Conservation (phyloP, 805 yeast species). For the Candida loeiensis region DNA sequence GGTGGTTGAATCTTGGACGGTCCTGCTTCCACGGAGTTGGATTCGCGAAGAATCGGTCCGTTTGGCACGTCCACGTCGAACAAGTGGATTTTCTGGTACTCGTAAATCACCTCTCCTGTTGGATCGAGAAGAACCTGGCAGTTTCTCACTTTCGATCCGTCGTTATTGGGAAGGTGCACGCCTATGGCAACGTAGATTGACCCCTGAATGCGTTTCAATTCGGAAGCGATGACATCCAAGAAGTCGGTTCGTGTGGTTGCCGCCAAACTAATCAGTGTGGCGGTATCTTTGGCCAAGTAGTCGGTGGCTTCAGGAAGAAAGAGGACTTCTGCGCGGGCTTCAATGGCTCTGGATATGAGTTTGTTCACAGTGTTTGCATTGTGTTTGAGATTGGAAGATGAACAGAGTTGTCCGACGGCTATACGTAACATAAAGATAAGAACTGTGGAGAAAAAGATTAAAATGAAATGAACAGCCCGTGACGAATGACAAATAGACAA, state of each 20-base stretch:
- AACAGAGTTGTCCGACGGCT: constrained; percentile 86
- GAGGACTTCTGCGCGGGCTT: constrained; percentile 57
- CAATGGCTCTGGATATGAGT: constrained; percentile 63
- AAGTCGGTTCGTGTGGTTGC: constrained; percentile 36
- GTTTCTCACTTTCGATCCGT: constrained; percentile 50
- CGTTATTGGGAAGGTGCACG: constrained; percentile 71
- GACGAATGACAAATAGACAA: too few relatives aligned
- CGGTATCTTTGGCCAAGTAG: constrained; percentile 69
- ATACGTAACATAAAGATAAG: constrained; percentile 41
- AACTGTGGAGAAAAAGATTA: too few relatives aligned
- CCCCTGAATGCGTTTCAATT: constrained; percentile 44
- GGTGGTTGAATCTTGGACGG: constrained; percentile 50
- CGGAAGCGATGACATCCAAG: constrained; percentile 41
- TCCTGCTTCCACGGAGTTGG: constrained; percentile 82
- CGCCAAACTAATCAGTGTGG: constrained; percentile 62
- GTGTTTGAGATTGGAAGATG: constrained; percentile 56
- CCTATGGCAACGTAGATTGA: constrained; percentile 75
- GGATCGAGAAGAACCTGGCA: constrained; percentile 67
- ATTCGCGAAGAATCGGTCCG: constrained; percentile 79
- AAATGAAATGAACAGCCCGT: too few relatives aligned
- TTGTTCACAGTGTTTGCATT: constrained; percentile 60
- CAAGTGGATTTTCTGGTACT: constrained; percentile 83
- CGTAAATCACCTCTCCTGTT: constrained; percentile 58
- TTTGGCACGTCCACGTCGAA: constrained; percentile 82
- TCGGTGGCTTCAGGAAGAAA: constrained; percentile 95